These are phyloP conservation scores for Neurospora discreta DNA, from an alignment of 495 filamentous ascomycete genomes.

Conservation along the genomic window DNA sequence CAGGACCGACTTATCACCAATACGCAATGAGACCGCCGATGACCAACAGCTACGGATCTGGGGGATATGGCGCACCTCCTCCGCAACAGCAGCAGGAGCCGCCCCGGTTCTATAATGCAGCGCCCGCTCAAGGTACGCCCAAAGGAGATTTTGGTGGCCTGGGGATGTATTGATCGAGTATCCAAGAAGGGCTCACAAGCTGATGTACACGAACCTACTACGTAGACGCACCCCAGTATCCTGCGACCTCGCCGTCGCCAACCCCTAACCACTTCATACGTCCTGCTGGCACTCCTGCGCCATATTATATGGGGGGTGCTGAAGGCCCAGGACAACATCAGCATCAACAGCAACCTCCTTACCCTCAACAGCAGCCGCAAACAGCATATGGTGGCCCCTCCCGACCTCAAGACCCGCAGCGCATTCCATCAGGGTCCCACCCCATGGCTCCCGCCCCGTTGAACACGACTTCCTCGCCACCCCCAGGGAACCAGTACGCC, in stretches of 20 bases:
- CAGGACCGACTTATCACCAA: constrained; percentile 52
- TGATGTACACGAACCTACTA: constrained; percentile 16
- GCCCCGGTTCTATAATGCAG: constrained; percentile 61
- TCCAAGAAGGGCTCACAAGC: constrained; percentile 1
- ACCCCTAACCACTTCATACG: constrained; percentile 30
- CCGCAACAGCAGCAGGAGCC: constrained; percentile 48
- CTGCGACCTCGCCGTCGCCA: constrained; percentile 34
- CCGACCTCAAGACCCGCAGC: constrained; percentile 23
- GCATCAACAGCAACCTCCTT: constrained; percentile 19
- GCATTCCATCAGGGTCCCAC: constrained; percentile 28
- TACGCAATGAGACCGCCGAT: constrained; percentile 55
- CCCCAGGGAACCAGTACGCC: constrained; percentile 28
- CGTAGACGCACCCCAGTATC: constrained; percentile 29
- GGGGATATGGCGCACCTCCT: constrained; percentile 33
- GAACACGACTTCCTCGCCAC: constrained; percentile 33
- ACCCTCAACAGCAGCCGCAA: constrained; percentile 22
- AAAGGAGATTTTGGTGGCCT: constrained; percentile 18
- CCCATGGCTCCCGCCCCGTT: constrained; percentile 25
- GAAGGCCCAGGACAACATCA: constrained; percentile 30
- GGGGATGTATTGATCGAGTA: constrained; percentile 16
- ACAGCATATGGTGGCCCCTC: constrained; percentile 30
- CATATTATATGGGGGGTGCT: constrained; percentile 35
- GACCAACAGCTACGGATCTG: constrained; percentile 49
- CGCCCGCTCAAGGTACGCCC: constrained; percentile 29
- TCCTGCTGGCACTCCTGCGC: constrained; percentile 22